phyloP scores from a whole-genome alignment of 164 flowering plant genomes.

The Litsea cubeba region DNA sequence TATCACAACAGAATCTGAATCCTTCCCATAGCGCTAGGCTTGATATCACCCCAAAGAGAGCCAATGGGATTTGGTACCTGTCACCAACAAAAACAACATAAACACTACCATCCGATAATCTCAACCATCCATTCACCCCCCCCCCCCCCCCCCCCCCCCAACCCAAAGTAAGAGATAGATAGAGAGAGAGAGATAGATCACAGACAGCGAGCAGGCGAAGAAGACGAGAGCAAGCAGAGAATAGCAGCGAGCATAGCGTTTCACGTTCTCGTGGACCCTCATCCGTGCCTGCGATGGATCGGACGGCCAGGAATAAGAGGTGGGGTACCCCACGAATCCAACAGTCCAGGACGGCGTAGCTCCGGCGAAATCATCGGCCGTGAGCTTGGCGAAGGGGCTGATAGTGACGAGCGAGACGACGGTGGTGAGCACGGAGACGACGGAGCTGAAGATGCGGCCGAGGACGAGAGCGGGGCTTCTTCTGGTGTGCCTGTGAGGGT shows the following conservation, averaged over 20 bases:
- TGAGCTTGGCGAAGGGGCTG: conserved; percentile 82
- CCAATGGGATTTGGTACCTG: conserved; percentile 79
- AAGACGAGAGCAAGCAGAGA: conserved; percentile 46
- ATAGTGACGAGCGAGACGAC: conserved; percentile 62
- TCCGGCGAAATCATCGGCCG: conserved; percentile 55
- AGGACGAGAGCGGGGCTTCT: conserved; percentile 7
- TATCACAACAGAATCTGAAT: conserved; percentile 39
- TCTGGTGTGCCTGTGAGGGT: not conserved
- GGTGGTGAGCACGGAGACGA: conserved; percentile 27
- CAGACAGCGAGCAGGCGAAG: conserved; percentile 73
- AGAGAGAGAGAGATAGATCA: not conserved
- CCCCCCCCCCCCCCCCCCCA: no score
- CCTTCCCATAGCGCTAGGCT: conserved; percentile 73
- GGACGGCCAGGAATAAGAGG: conserved; percentile 71
- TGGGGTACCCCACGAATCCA: conserved; percentile 47
- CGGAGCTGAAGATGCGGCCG: conserved; percentile 11
- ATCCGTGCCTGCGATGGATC: conserved; percentile 60
- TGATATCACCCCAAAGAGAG: conserved; percentile 63
- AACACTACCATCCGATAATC: no score
- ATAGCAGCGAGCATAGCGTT: conserved; percentile 78
- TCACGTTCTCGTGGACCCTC: conserved; percentile 81
- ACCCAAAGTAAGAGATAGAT: no score
- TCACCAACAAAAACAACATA: conserved; percentile 7
- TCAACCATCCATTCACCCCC: no score
- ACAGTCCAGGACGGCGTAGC: conserved; percentile 69